Base-by-base conservation (phyloP, 192 early-diverging fungal species). In the Paraglomus brasilianum region DNA sequence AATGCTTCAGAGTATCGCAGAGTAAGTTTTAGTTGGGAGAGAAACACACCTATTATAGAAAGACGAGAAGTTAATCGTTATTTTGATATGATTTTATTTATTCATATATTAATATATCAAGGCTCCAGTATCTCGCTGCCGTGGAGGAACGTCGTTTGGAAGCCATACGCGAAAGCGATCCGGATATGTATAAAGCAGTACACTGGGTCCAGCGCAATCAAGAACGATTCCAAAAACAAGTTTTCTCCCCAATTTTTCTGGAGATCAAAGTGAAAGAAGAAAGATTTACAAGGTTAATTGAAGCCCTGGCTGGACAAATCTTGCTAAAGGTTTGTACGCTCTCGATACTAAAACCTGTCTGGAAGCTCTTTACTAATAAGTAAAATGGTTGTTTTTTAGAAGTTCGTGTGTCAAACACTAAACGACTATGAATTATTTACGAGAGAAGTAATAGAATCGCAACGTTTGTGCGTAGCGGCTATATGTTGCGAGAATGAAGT, bases 221-320 rank as follows among this genome's bases (percentile, higher is more conserved):
- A 21, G 45, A 73, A 8, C 8, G 72, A 69, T 96, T 98, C 53
- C 53, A 82, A 52, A 83, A 86, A 56, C 79, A 80, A 14, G 86
- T 98, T 8, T 91, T 94, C 94, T 0, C n/a, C n/a, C n/a, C n/a
- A n/a, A 72, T 89, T 3, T 81, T 83, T 36, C 57, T 96, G 38
- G 88, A 90, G 58, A 78, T 94, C 9, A 87, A 90, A 39, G 74
- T 92, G 22, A 87, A 80, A 30, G 82, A 94, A 68, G n/a, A n/a
- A n/a, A n/a, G 63, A 77, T 88, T 85, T 69, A 88, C 90, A 2
- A 60, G 72, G 22, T 78, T 86, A n/a, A 64, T 98, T 10, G 96
- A 98, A 60, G 67, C 77, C 3, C 57, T 44, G 0, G 38, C 64
- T 43, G 52, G 57, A n/a, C 65, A 22, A 15, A 30, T 49, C 15